phyloP scores from a whole-genome alignment of 2,329 filamentous ascomycete genomes.

The Talaromyces sp. region DNA sequence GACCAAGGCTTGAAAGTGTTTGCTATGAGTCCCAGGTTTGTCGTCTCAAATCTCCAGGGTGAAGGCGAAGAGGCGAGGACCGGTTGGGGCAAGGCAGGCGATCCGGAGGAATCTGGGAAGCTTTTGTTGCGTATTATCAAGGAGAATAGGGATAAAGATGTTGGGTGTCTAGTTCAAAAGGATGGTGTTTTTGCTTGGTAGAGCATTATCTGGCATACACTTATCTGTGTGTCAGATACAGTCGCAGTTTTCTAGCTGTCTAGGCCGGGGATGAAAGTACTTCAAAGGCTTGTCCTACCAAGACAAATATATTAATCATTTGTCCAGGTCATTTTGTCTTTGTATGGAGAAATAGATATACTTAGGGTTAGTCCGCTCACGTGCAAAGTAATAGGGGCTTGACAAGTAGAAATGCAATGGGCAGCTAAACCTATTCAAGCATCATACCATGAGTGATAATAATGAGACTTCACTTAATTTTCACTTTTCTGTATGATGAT shows the following conservation, averaged over 20 bases:
- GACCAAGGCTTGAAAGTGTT: constrained; percentile 16
- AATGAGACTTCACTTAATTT: not conserved
- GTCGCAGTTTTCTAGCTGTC: not conserved
- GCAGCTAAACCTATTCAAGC: not conserved
- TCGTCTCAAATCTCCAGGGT: constrained; percentile 18
- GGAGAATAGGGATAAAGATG: constrained; percentile 18
- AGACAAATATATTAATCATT: not conserved
- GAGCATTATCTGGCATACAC: not conserved
- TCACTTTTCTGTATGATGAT: not conserved
- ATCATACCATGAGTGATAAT: not conserved
- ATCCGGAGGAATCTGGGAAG: constrained; percentile 10
- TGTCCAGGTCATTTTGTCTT: not conserved
- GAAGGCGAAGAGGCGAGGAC: constrained; percentile 4
- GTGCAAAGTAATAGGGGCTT: not conserved
- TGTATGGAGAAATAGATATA: not conserved
- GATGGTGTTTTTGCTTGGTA: constrained; percentile 7
- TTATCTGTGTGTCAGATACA: not conserved
- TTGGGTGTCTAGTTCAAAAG: constrained; percentile 13
- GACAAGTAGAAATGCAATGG: not conserved
- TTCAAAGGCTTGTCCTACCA: not conserved
- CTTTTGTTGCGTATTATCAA: constrained; percentile 7
- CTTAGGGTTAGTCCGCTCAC: not conserved
- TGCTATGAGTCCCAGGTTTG: constrained; percentile 18
- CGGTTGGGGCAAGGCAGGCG: constrained; percentile 11
- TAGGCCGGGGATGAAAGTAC: not conserved